Evolutionary conservation across 768 basidiomycete genomes (phyloP).

Genomic region (Xerocomellus dryophilus): DNA sequence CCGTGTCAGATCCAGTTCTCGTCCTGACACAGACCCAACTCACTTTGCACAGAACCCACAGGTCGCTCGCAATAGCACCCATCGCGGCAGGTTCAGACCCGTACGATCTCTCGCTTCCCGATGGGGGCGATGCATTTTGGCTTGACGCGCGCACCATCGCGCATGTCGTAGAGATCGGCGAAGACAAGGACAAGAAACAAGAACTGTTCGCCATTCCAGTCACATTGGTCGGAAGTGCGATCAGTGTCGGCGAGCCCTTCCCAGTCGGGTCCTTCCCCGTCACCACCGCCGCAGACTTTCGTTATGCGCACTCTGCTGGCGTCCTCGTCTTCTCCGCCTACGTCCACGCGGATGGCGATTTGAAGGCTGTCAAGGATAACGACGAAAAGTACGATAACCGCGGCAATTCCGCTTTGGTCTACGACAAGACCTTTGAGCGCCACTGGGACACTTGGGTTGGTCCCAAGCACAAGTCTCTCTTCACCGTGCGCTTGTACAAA

Average conservation of each 20-base stretch:
- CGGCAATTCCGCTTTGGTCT: slow-evolving; percentile 70
- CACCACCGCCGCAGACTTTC: slow-evolving; percentile 67
- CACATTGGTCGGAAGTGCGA: slow-evolving; percentile 36
- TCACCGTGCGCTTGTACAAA: slow-evolving; percentile 58
- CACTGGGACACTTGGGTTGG: slow-evolving; percentile 81
- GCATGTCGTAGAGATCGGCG: slow-evolving; percentile 54
- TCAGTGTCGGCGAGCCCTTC: slow-evolving; percentile 36
- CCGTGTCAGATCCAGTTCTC: slow-evolving; percentile 1
- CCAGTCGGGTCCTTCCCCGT: slow-evolving; percentile 67
- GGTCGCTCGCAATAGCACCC: slow-evolving; percentile 60
- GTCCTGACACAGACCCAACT: neutral
- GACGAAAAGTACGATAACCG: slow-evolving; percentile 72
- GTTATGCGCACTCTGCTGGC: slow-evolving; percentile 52
- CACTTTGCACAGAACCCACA: slow-evolving; percentile 55
- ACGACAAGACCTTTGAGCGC: slow-evolving; percentile 64
- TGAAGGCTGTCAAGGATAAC: slow-evolving; percentile 63
- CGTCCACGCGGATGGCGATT: slow-evolving; percentile 73
- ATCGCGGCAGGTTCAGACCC: slow-evolving; percentile 50
- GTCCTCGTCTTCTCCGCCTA: slow-evolving; percentile 81
- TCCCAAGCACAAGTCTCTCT: slow-evolving; percentile 68
- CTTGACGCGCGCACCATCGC: slow-evolving; percentile 67
- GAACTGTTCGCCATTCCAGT: slow-evolving; percentile 62
- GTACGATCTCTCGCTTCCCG: slow-evolving; percentile 56
- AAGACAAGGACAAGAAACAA: slow-evolving; percentile 47
- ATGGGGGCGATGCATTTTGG: slow-evolving; percentile 80